A percentile compares a stretch with the other conserved stretches of the same genome.
Evolutionary conservation across 495 filamentous ascomycete genomes (phyloP).

Genomic region (Aspergillus funiculosus): DNA sequence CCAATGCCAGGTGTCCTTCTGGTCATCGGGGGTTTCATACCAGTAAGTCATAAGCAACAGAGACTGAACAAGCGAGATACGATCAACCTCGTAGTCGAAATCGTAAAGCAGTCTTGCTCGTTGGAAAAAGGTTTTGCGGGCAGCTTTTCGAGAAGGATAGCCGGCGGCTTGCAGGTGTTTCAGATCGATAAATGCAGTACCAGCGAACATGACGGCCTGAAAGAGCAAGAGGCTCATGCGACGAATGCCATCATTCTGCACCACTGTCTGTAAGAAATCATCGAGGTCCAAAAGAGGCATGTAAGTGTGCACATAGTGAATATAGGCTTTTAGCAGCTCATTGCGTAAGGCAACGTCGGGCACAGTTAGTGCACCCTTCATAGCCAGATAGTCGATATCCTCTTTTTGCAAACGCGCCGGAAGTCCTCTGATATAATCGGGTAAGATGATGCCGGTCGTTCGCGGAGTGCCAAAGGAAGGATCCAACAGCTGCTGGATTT

Average conservation of each 20-base stretch:
- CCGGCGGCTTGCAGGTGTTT: slow-evolving; percentile 62
- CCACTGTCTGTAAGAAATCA: slow-evolving; percentile 63
- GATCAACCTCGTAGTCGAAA: slow-evolving; percentile 79
- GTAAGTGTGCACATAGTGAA: slow-evolving; percentile 81
- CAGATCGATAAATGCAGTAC: slow-evolving; percentile 70
- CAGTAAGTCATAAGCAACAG: slow-evolving; percentile 84
- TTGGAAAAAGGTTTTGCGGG: slow-evolving; percentile 73
- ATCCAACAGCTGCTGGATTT: slow-evolving; percentile 40
- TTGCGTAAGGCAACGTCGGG: slow-evolving; percentile 62
- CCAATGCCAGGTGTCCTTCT: slow-evolving; percentile 90
- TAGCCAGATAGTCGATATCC: slow-evolving; percentile 67
- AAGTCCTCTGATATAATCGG: slow-evolving; percentile 68
- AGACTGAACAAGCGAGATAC: slow-evolving; percentile 75
- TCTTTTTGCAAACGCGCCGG: slow-evolving; percentile 62
- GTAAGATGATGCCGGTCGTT: slow-evolving; percentile 40
- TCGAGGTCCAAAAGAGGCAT: slow-evolving; percentile 81
- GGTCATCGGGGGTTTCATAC: slow-evolving; percentile 85
- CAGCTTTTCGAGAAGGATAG: slow-evolving; percentile 62
- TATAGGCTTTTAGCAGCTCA: slow-evolving; percentile 66
- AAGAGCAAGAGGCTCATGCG: slow-evolving; percentile 75
- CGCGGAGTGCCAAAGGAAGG: slow-evolving; percentile 30
- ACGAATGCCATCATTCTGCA: slow-evolving; percentile 56
- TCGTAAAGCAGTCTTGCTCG: slow-evolving; percentile 75
- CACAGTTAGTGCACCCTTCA: slow-evolving; percentile 69
- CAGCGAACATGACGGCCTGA: slow-evolving; percentile 78